These are phyloP conservation scores for Iodosphaeria phyllophila DNA, from an alignment of 2,329 filamentous ascomycete species.

Conservation along the genomic window DNA sequence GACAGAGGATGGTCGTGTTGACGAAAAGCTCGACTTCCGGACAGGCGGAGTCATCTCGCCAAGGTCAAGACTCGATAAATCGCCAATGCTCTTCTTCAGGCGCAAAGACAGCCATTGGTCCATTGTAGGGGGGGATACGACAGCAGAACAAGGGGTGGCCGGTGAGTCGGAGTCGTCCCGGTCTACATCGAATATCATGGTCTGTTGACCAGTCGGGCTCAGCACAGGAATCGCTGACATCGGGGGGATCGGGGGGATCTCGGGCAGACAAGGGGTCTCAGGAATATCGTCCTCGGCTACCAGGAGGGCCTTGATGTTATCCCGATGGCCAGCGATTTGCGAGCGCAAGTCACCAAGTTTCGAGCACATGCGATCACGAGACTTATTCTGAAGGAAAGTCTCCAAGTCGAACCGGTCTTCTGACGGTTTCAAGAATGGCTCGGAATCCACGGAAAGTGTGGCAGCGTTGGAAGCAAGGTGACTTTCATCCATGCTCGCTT, in stretches of 20 bases:
- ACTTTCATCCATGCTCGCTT: slow-evolving; percentile 1
- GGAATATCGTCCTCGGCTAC: slow-evolving; percentile 7
- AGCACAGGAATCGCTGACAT: slow-evolving; percentile 2
- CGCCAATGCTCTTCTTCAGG: too few species aligned
- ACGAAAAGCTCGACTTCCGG: too few species aligned
- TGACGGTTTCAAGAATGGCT: slow-evolving; percentile 4
- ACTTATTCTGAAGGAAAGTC: slow-evolving; percentile 20
- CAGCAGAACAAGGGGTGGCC: slow-evolving; percentile 1
- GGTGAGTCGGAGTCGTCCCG: slow-evolving; percentile 2
- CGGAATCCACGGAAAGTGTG: too few species aligned
- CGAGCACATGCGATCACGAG: slow-evolving; percentile 28
- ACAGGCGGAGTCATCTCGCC: too few species aligned
- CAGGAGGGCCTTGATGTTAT: slow-evolving; percentile 23
- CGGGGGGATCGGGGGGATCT: slow-evolving; percentile 3
- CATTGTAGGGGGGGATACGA: too few species aligned
- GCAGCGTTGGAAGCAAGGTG: too few species aligned
- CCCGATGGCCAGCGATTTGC: slow-evolving; percentile 29
- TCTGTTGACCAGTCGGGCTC: too few species aligned
- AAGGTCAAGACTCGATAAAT: too few species aligned
- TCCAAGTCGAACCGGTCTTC: slow-evolving; percentile 11
- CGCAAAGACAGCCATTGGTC: too few species aligned
- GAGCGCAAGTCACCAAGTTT: slow-evolving; percentile 26
- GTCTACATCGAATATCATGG: too few species aligned
- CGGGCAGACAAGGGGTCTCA: slow-evolving; percentile 4
- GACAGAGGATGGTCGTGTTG: too few species aligned